These are phyloP conservation scores for Platanus orientalis DNA, from an alignment of 164 flowering plant genomes.

Conservation along the genomic window DNA sequence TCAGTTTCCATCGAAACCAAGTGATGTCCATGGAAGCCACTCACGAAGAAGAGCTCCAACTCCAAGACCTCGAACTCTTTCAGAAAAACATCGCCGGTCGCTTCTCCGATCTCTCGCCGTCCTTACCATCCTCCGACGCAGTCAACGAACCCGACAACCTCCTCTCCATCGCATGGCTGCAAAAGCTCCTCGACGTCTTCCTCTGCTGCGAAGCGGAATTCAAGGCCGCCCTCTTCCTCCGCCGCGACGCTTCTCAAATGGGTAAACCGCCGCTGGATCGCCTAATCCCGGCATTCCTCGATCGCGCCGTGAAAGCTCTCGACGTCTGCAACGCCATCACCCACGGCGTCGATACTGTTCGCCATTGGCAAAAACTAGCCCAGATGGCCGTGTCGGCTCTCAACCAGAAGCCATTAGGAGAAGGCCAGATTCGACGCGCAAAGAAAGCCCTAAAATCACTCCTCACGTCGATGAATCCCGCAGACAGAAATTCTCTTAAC, in stretches of 20 bases:
- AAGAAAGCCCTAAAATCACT: slow-evolving; percentile 42
- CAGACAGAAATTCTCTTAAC: slow-evolving; percentile 35
- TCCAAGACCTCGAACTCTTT: slow-evolving; percentile 61
- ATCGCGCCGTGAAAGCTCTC: slow-evolving; percentile 55
- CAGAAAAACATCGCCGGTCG: slow-evolving; percentile 60
- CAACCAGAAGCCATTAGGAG: slow-evolving; percentile 43
- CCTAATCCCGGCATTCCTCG: slow-evolving; percentile 54
- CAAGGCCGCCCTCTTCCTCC: slow-evolving; percentile 54
- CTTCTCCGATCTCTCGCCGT: slow-evolving; percentile 33
- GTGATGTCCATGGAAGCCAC: slow-evolving; percentile 45
- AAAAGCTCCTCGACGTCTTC: slow-evolving; percentile 60
- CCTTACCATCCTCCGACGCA: background rate
- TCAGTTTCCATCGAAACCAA: slow-evolving; percentile 83
- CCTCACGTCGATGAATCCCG: slow-evolving; percentile 32
- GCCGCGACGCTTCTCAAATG: slow-evolving; percentile 55
- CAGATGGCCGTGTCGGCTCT: slow-evolving; percentile 49
- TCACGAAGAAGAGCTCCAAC: slow-evolving; percentile 50
- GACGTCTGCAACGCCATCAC: slow-evolving; percentile 64
- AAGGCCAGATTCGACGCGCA: slow-evolving; percentile 60
- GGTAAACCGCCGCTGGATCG: slow-evolving; percentile 60
- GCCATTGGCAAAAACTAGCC: slow-evolving; percentile 48
- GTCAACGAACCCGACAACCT: slow-evolving; percentile 17
- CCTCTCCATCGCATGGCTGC: slow-evolving; percentile 64
- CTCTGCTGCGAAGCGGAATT: slow-evolving; percentile 79
- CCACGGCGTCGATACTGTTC: slow-evolving; percentile 49